Conservation (phyloP, 495 filamentous ascomycete genomes). For the Aspergillus diversus region DNA sequence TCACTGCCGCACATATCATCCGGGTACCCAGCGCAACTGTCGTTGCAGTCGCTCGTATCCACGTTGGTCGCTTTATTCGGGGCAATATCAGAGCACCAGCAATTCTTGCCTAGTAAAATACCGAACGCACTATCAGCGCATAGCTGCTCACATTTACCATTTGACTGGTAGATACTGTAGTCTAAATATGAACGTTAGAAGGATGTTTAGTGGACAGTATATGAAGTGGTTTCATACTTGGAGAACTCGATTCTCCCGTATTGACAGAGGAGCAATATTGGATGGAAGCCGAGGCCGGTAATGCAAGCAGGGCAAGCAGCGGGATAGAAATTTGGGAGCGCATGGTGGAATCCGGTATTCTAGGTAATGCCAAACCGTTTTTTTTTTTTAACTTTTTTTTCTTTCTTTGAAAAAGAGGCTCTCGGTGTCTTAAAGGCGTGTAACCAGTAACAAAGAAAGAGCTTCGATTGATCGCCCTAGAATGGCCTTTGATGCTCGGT, state of each 20-base stretch:
- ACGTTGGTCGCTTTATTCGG: conserved; percentile 52
- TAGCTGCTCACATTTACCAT: conserved; percentile 60
- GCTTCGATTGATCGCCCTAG: too few species aligned
- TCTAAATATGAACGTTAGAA: conserved; percentile 41
- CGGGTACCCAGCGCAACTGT: conserved; percentile 68
- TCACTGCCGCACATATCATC: conserved; percentile 65
- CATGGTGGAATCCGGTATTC: conserved; percentile 17
- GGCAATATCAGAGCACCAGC: conserved; percentile 78
- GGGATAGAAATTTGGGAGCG: conserved; percentile 24
- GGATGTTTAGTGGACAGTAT: neutral
- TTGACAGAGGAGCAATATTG: conserved; percentile 50
- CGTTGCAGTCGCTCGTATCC: conserved; percentile 51
- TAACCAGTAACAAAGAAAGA: neutral
- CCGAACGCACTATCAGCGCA: conserved; percentile 70
- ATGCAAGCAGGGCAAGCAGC: conserved; percentile 30
- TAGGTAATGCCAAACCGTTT: neutral
- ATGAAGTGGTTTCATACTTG: conserved; percentile 30
- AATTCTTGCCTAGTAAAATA: conserved; percentile 62
- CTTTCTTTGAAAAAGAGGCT: neutral
- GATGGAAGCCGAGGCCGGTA: conserved; percentile 28
- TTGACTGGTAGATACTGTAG: conserved; percentile 63
- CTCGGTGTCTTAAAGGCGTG: neutral
- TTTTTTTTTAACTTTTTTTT: too few species aligned
- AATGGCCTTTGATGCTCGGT: too few species aligned
- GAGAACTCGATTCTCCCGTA: conserved; percentile 39